Evolutionary conservation across 257 asterid genomes (phyloP).

Genomic region (Prunella vulgaris): DNA sequence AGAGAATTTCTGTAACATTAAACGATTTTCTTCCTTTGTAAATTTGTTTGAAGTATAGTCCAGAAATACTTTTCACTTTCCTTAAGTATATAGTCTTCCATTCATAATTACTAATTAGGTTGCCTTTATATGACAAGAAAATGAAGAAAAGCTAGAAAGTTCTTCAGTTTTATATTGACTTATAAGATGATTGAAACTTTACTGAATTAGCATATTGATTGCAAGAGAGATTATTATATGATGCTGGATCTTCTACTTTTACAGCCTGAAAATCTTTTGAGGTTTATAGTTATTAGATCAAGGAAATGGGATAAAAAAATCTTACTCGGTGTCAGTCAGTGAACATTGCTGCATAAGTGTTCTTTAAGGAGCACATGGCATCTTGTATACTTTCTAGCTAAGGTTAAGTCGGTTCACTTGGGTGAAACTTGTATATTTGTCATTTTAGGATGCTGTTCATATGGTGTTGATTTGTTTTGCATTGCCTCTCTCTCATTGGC

Average conservation of each 20-base stretch:
- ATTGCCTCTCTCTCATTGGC: conserved; percentile 4
- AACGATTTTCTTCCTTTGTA: neutral
- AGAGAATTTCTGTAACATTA: neutral
- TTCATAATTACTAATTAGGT: neutral
- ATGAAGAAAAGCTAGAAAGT: neutral
- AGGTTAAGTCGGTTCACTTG: conserved; percentile 15
- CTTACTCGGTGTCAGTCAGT: neutral
- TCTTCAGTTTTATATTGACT: neutral
- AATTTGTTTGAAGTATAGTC: no score
- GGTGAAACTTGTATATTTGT: neutral
- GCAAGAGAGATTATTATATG: neutral
- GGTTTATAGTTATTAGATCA: neutral
- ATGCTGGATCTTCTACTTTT: neutral
- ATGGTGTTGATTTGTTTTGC: neutral
- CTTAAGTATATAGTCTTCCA: neutral
- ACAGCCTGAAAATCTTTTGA: neutral
- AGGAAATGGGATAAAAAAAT: neutral
- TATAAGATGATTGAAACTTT: neutral
- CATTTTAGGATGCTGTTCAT: neutral
- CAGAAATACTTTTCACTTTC: no score
- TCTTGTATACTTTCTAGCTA: neutral
- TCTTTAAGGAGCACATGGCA: neutral
- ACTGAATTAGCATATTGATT: neutral
- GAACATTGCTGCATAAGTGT: neutral
- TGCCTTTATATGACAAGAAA: neutral